Evolutionary conservation across 129 eudicot species (phyloP).

Genomic region (Lactuca saligna): DNA sequence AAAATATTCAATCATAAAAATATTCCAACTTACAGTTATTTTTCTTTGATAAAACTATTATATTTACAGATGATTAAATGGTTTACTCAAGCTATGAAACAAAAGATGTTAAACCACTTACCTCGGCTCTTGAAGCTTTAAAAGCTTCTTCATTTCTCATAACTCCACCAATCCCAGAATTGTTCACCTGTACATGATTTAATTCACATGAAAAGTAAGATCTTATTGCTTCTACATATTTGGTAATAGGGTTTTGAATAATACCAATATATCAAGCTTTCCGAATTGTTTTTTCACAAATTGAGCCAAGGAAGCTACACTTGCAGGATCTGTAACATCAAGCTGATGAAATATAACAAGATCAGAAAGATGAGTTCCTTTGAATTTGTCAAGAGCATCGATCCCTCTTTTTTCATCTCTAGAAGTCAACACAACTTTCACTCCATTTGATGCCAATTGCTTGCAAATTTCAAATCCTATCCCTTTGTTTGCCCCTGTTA

Average conservation of each 20-base stretch:
- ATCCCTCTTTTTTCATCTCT: constrained; percentile 60
- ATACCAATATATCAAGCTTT: constrained; percentile 76
- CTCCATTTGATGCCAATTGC: constrained; percentile 54
- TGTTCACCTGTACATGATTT: constrained; percentile 45
- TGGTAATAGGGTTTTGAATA: neutral
- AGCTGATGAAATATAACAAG: constrained; percentile 54
- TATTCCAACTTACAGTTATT: too few relatives aligned
- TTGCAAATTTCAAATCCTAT: constrained; percentile 51
- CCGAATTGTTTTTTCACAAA: constrained; percentile 54
- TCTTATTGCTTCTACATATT: neutral
- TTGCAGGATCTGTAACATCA: constrained; percentile 56
- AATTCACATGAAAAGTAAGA: neutral
- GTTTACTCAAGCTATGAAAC: neutral
- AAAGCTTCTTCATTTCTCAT: constrained; percentile 36
- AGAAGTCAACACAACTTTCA: constrained; percentile 58
- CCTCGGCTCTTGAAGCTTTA: constrained; percentile 25
- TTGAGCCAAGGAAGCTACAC: constrained; percentile 51
- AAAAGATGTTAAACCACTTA: neutral
- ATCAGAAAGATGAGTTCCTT: constrained; percentile 40
- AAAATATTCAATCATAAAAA: too few relatives aligned
- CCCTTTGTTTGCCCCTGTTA: constrained; percentile 60
- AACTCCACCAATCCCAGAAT: constrained; percentile 56
- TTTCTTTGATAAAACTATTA: too few relatives aligned
- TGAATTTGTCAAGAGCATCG: constrained; percentile 47
- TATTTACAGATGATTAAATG: neutral